phyloP scores from a whole-genome alignment of 2,329 filamentous ascomycete genomes.

The Drechslerella stenobrocha region DNA sequence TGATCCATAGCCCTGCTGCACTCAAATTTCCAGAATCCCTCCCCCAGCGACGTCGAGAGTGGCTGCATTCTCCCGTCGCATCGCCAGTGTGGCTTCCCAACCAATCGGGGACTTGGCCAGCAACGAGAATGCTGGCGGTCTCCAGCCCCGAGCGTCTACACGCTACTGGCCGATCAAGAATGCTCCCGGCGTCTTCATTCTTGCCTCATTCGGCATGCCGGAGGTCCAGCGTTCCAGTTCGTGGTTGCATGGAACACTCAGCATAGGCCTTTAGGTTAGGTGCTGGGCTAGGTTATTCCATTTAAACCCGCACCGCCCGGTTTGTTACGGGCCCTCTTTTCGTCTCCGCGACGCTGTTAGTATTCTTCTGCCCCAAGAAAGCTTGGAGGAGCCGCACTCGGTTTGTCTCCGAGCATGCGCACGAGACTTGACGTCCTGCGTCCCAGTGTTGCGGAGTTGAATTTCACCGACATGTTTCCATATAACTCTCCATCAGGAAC shows the following conservation, averaged over 20 bases:
- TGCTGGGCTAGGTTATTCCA: no score
- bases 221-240: neutral
- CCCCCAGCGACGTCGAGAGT: constrained; percentile 17
- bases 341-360: no score
- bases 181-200: constrained; percentile 13
- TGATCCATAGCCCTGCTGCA: no score
- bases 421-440: neutral
- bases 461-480: constrained; percentile 49
- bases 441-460: constrained; percentile 25
- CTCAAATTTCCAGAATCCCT: constrained; percentile 17
- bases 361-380: no score
- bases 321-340: neutral
- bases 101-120: constrained; percentile 16
- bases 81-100: constrained; percentile 3
- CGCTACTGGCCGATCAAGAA: constrained; percentile 1
- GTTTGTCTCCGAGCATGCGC: constrained; percentile 21
- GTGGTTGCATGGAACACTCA: neutral
- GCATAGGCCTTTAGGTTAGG: neutral
- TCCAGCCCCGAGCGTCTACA: constrained; percentile 5
- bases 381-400: constrained; percentile 1
- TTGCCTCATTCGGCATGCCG: constrained; percentile 7
- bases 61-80: constrained; percentile 28
- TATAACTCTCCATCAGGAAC: constrained; percentile 48
- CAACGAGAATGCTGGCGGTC: neutral
- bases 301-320: no score